Conservation (phyloP, 805 yeast genomes). For the Wickerhamomyces hampshirensis region DNA sequence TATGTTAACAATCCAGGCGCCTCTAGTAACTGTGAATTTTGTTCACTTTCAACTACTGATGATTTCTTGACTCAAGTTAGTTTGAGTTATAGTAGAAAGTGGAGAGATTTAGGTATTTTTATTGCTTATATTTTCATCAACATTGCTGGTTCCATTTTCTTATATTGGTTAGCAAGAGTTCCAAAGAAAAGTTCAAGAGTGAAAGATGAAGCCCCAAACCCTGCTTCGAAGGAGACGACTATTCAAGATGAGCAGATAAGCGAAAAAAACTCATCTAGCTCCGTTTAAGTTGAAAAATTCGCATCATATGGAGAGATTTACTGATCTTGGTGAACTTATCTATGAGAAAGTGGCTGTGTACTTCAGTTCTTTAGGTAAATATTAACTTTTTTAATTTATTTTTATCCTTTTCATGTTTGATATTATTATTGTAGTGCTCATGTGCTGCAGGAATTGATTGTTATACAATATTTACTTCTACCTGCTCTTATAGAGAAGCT, state of each 20-base stretch:
- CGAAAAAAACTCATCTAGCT: not conserved
- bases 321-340: too few relatives aligned
- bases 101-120: slow-evolving; percentile 64
- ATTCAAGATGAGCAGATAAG: not conserved
- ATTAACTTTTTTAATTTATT: too few relatives aligned
- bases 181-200: slow-evolving; percentile 43
- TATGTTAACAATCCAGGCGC: slow-evolving; percentile 11
- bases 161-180: slow-evolving; percentile 63
- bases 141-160: slow-evolving; percentile 35
- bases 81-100: slow-evolving; percentile 42
- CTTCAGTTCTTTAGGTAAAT: too few relatives aligned
- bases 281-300: too few relatives aligned
- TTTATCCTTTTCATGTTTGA: too few relatives aligned
- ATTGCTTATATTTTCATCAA: slow-evolving; percentile 39
- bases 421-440: too few relatives aligned
- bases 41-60: slow-evolving; percentile 55
- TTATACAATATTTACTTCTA: too few relatives aligned
- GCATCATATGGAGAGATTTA: too few relatives aligned
- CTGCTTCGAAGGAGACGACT: not conserved
- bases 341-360: too few relatives aligned
- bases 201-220: not conserved
- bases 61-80: slow-evolving; percentile 45
- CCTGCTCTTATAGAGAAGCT: too few relatives aligned
- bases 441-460: too few relatives aligned
- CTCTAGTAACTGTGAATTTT: slow-evolving; percentile 56